Evolutionary conservation across 768 basidiomycete genomes (phyloP).

Genomic region (Trametes coccinea): DNA sequence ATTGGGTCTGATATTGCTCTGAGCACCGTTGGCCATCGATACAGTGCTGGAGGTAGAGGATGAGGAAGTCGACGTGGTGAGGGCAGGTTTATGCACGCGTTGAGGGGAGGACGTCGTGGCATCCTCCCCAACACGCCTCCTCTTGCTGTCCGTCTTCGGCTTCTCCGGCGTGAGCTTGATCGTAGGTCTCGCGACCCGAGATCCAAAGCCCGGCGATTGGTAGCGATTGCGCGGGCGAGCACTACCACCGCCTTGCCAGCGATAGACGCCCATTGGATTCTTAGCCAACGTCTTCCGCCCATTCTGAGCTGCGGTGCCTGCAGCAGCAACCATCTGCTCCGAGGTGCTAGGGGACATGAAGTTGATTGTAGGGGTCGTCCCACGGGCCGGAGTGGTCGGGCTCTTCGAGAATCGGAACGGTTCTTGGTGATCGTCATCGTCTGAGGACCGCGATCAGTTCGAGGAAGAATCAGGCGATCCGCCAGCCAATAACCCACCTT

Average conservation of each 20-base stretch:
- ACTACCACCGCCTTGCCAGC: slow-evolving; percentile 77
- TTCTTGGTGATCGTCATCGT: slow-evolving; percentile 42
- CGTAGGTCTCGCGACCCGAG: slow-evolving; percentile 47
- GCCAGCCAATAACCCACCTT: slow-evolving; percentile 37
- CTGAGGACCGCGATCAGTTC: slow-evolving; percentile 15
- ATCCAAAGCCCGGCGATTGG: slow-evolving; percentile 71
- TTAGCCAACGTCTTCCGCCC: slow-evolving; percentile 56
- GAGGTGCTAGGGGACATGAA: slow-evolving; percentile 26
- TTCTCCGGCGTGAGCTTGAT: slow-evolving; percentile 45
- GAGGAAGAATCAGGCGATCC: not conserved
- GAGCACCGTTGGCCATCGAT: slow-evolving; percentile 15
- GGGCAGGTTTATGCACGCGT: slow-evolving; percentile 30
- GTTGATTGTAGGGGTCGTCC: slow-evolving; percentile 35
- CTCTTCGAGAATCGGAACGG: slow-evolving; percentile 65
- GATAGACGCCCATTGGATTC: slow-evolving; percentile 76
- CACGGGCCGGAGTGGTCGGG: slow-evolving; percentile 41
- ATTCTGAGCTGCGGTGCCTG: slow-evolving; percentile 30
- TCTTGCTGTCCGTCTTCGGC: slow-evolving; percentile 52
- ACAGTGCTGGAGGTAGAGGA: slow-evolving; percentile 19
- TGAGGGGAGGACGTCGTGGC: slow-evolving; percentile 38
- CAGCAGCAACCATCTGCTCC: slow-evolving; percentile 14
- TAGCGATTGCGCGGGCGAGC: slow-evolving; percentile 69
- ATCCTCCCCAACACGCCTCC: slow-evolving; percentile 58
- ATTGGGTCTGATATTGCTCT: slow-evolving; percentile 19
- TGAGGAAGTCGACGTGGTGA: slow-evolving; percentile 28